These are phyloP conservation scores for Eucalyptus virginea DNA, from an alignment of 345 rosid genomes.

Conservation along the genomic window DNA sequence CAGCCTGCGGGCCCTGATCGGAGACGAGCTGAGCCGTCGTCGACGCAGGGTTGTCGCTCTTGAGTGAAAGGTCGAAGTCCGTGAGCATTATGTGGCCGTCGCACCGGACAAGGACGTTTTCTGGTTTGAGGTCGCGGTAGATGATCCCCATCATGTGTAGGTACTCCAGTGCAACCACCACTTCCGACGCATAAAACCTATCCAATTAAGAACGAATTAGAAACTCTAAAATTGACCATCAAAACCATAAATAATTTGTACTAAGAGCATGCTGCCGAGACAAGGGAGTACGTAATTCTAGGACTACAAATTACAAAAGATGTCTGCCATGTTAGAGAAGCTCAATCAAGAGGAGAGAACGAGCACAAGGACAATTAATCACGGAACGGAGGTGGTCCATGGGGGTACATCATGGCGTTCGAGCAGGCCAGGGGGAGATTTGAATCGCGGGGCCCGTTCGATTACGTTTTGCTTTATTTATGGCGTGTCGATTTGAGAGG, in stretches of 20 bases:
- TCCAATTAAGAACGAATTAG: neutral
- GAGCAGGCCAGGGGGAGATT: neutral
- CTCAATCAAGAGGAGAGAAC: neutral
- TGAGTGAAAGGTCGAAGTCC: slow-evolving; percentile 59
- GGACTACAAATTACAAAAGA: neutral
- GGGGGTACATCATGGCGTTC: neutral
- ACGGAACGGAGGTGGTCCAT: neutral
- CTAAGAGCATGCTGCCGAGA: neutral
- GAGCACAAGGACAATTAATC: neutral
- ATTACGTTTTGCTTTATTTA: neutral
- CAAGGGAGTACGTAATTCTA: neutral
- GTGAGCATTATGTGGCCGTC: slow-evolving; percentile 72
- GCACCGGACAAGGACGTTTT: slow-evolving; percentile 44
- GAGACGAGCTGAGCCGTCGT: slow-evolving; percentile 26
- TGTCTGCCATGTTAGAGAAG: neutral
- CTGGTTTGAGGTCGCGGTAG: slow-evolving; percentile 60
- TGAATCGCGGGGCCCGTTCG: neutral
- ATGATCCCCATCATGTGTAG: slow-evolving; percentile 60
- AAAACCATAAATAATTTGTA: neutral
- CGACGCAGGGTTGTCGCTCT: slow-evolving; percentile 17
- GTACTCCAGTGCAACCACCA: slow-evolving; percentile 43
- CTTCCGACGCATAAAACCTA: slow-evolving; percentile 54
- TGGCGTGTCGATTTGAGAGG: neutral
- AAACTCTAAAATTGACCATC: neutral
- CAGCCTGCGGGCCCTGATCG: neutral